Evolutionary conservation across 2,329 filamentous ascomycete genomes (phyloP).

Genomic region (Cladosporium phlei): DNA sequence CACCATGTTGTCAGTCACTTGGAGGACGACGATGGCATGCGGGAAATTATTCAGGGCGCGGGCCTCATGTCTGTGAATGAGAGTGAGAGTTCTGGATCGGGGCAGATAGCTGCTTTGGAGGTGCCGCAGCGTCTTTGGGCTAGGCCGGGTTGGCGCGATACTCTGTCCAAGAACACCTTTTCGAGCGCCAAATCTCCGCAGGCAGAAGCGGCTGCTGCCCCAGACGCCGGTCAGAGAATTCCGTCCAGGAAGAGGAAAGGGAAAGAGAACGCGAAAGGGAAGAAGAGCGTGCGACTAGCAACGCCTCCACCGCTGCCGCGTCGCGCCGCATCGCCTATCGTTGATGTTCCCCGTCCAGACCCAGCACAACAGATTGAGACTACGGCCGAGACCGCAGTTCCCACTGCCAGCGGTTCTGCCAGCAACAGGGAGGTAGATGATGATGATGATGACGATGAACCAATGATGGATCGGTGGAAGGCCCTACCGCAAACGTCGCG

Average conservation of each 20-base stretch:
- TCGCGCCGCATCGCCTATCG: background rate
- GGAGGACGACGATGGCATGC: slow-evolving; percentile 56
- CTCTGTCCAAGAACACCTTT: background rate
- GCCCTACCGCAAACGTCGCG: background rate
- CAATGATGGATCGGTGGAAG: slow-evolving; percentile 10
- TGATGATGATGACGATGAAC: slow-evolving; percentile 12
- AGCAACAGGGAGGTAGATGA: slow-evolving; percentile 1
- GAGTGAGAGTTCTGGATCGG: slow-evolving; percentile 27
- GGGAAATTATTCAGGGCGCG: slow-evolving; percentile 55
- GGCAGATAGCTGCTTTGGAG: slow-evolving; percentile 40
- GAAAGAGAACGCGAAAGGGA: slow-evolving; percentile 12
- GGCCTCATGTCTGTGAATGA: slow-evolving; percentile 42
- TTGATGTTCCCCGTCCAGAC: slow-evolving; percentile 3
- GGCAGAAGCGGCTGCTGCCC: background rate
- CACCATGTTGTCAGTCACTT: slow-evolving; percentile 53
- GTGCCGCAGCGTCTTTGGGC: slow-evolving; percentile 44
- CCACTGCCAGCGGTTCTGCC: background rate
- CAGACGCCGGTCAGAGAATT: too few species aligned
- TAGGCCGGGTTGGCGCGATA: slow-evolving; percentile 24
- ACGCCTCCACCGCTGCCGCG: background rate
- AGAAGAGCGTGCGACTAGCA: background rate
- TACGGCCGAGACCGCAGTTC: too few species aligned
- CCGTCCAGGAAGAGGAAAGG: background rate
- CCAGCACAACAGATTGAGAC: too few species aligned
- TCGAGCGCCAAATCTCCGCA: background rate